Evolutionary conservation across 179 eudicot genomes (phyloP).

Genomic region (Patellifolia procumbens): DNA sequence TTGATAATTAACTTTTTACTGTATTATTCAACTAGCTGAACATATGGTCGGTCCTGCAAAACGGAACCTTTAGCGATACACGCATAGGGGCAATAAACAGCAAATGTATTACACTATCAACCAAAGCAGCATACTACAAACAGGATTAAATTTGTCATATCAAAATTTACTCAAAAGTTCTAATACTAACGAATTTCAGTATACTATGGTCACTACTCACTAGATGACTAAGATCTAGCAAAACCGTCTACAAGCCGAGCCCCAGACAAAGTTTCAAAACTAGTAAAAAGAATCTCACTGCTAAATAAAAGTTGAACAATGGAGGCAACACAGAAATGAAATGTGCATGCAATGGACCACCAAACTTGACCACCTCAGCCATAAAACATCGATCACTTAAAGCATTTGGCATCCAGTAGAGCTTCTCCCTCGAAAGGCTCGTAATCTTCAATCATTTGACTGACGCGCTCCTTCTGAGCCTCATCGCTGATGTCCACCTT

Average conservation of each 20-base stretch:
- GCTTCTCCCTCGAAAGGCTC: slow-evolving; percentile 86
- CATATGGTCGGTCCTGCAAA: no score
- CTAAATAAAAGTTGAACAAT: no score
- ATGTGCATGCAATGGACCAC: neutral
- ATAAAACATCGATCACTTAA: slow-evolving; percentile 35
- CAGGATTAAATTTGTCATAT: neutral
- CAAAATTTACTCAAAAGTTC: neutral
- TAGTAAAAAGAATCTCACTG: neutral
- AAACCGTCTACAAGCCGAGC: neutral
- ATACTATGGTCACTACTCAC: neutral
- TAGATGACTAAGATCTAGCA: neutral
- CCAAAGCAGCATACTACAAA: no score
- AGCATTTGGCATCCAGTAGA: slow-evolving; percentile 74
- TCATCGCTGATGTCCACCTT: slow-evolving; percentile 65
- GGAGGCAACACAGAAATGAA: no score
- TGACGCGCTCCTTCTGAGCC: slow-evolving; percentile 72
- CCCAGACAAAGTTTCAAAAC: neutral
- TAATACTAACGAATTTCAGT: neutral
- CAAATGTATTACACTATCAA: no score
- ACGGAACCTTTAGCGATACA: no score
- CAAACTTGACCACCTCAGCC: neutral
- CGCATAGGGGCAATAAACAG: no score
- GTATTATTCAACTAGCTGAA: no score
- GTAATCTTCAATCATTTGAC: slow-evolving; percentile 69
- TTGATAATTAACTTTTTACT: no score